Percentiles rank a stretch among this genome's conserved stretches.
These are phyloP conservation scores for Phoma herbarum DNA, from an alignment of 2,329 filamentous ascomycete species.

Conservation along the genomic window DNA sequence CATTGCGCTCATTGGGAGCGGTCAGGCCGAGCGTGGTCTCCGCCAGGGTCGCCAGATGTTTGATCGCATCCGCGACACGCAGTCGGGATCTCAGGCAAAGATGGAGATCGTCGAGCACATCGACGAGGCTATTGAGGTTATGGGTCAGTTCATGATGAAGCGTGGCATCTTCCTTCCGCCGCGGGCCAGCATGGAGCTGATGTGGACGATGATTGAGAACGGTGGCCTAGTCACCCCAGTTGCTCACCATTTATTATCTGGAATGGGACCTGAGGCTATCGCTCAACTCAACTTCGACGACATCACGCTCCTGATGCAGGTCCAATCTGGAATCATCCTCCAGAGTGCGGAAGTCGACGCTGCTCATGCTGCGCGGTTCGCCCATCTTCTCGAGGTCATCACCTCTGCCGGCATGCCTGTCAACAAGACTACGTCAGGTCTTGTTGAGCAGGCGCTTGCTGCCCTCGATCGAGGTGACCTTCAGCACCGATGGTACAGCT, in stretches of 20 bases:
- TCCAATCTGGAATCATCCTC: conserved; percentile 63
- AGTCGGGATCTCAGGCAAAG: conserved; percentile 58
- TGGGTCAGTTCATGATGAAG: conserved; percentile 66
- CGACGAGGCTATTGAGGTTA: conserved; percentile 82
- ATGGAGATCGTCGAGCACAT: conserved; percentile 77
- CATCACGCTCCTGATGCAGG: conserved; percentile 68
- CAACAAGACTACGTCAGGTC: conserved; percentile 63
- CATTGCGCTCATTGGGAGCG: conserved; percentile 84
- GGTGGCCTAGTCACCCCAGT: conserved; percentile 68
- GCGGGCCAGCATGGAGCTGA: conserved; percentile 65
- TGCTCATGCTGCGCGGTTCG: conserved; percentile 67
- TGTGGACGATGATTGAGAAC: conserved; percentile 73
- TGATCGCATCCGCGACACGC: conserved; percentile 74
- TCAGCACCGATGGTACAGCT: conserved; percentile 66
- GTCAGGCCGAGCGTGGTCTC: conserved; percentile 83
- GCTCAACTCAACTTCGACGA: conserved; percentile 62
- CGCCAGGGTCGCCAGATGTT: conserved; percentile 86
- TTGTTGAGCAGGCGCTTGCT: conserved; percentile 67
- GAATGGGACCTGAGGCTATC: conserved; percentile 67
- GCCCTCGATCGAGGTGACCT: conserved; percentile 61
- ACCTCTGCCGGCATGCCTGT: conserved; percentile 62
- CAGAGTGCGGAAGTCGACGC: conserved; percentile 60
- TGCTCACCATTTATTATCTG: conserved; percentile 67
- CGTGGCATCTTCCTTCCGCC: conserved; percentile 61
- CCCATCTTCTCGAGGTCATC: conserved; percentile 68